Percentiles rank a stretch among this genome's conserved stretches.
phyloP scores from a whole-genome alignment of 805 yeast species.

The Pichia nakasei region DNA sequence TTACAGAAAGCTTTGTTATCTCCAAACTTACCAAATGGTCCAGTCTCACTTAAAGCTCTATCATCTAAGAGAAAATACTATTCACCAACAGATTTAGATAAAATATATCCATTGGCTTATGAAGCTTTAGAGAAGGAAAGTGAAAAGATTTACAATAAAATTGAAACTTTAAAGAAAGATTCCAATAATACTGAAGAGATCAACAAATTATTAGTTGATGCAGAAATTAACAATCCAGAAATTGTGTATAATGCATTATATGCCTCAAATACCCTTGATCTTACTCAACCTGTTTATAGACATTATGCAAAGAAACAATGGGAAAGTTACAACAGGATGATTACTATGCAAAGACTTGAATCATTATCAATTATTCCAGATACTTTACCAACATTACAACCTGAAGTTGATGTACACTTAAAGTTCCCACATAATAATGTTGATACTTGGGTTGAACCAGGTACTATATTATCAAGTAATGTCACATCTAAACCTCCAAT shows the following conservation, averaged over 20 bases:
- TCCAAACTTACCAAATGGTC: conserved; percentile 36
- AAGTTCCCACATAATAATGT: conserved; percentile 59
- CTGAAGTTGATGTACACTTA: conserved; percentile 64
- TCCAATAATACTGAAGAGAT: conserved; percentile 12
- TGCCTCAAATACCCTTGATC: conserved; percentile 45
- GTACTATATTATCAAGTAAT: conserved; percentile 60
- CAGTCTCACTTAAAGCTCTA: conserved; percentile 39
- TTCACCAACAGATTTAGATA: conserved; percentile 62
- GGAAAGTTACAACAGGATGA: conserved; percentile 62
- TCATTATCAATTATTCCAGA: conserved; percentile 83
- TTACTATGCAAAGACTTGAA: conserved; percentile 88
- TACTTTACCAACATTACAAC: conserved; percentile 82
- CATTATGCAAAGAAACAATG: conserved; percentile 59
- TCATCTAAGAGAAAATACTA: conserved; percentile 43
- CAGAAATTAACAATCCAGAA: conserved; percentile 78
- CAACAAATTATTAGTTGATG: conserved; percentile 37
- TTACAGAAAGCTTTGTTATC: conserved; percentile 24
- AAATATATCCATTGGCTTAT: conserved; percentile 64
- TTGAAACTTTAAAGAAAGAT: conserved; percentile 18
- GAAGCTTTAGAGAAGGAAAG: conserved; percentile 44
- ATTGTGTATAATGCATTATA: conserved; percentile 59
- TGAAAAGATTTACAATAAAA: conserved; percentile 28
- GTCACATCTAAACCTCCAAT: conserved; percentile 73
- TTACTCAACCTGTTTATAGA: conserved; percentile 73
- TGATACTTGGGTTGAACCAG: conserved; percentile 71